These are phyloP conservation scores for Spathaspora gorwiae DNA, from an alignment of 805 yeast species.

Conservation along the genomic window DNA sequence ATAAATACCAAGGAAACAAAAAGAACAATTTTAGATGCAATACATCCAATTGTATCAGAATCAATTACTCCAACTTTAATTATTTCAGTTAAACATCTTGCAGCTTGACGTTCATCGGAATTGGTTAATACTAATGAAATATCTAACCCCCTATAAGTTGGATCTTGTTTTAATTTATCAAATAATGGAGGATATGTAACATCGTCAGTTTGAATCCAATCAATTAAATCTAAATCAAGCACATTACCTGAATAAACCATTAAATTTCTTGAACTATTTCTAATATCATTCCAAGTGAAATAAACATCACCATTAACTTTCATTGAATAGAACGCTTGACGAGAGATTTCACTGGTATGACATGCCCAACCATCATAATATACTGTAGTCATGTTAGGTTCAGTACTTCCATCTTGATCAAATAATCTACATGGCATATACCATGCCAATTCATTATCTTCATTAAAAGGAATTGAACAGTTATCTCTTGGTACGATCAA, in stretches of 20 bases:
- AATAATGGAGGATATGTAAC: conserved; percentile 70
- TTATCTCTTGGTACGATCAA: conserved; percentile 66
- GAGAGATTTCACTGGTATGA: conserved; percentile 69
- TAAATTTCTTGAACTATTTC: conserved; percentile 63
- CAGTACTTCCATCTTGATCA: conserved; percentile 65
- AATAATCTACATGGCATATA: conserved; percentile 88
- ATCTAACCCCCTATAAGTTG: conserved; percentile 68
- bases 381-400: conserved; percentile 56
- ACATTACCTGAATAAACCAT: conserved; percentile 89
- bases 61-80: conserved; percentile 87
- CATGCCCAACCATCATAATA: conserved; percentile 88
- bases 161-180: conserved; percentile 53
- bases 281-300: conserved; percentile 86
- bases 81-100: conserved; percentile 80
- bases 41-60: conserved; percentile 86
- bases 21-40: conserved; percentile 82
- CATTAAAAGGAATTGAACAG: conserved; percentile 61
- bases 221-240: conserved; percentile 69
- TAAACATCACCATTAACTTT: conserved; percentile 68
- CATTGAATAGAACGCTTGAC: conserved; percentile 61
- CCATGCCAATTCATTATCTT: conserved; percentile 73
- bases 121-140: conserved; percentile 68
- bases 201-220: conserved; percentile 71
- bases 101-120: conserved; percentile 63
- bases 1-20: conserved; percentile 80